Evolutionary conservation across 108 stramenopile genomes (phyloP).

Genomic region (Conticribra guillardii): DNA sequence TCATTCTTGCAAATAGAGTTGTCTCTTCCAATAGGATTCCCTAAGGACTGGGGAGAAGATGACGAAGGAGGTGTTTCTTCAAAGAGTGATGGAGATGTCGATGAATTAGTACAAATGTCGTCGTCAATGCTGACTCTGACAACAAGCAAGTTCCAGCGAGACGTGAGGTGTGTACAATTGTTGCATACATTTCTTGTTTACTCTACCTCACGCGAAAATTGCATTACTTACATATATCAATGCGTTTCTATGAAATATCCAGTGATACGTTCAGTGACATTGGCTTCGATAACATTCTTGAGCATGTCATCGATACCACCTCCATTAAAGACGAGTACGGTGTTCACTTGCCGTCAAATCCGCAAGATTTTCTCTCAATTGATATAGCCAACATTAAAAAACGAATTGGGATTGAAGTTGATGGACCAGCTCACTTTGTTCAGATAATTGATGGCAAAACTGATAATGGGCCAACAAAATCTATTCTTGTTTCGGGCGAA

Average conservation of each 20-base stretch:
- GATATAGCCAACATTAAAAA: constrained; percentile 75
- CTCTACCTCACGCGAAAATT: too few relatives aligned
- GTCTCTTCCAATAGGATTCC: constrained; percentile 67
- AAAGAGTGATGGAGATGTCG: constrained; percentile 15
- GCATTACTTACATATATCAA: neutral
- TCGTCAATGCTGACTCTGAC: constrained; percentile 55
- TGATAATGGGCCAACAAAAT: neutral
- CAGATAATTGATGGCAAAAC: constrained; percentile 57
- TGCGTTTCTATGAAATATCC: neutral
- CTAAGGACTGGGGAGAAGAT: constrained; percentile 61
- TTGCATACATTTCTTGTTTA: too few relatives aligned
- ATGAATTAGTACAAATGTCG: constrained; percentile 44
- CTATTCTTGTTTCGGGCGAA: neutral
- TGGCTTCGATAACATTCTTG: constrained; percentile 74
- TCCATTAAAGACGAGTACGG: constrained; percentile 53
- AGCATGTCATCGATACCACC: constrained; percentile 66
- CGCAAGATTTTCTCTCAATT: constrained; percentile 63
- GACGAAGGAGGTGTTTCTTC: constrained; percentile 4
- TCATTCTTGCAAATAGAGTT: too few relatives aligned
- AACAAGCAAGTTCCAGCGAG: constrained; percentile 67
- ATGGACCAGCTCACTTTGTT: constrained; percentile 85
- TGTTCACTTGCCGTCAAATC: constrained; percentile 38
- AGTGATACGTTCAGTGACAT: constrained; percentile 62
- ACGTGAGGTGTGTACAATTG: constrained; percentile 34
- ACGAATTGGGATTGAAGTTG: constrained; percentile 82